Evolutionary conservation across 202 grass and related monocot species (phyloP), one percentile per base, ranked within the genome.

Genomic region (Eragrostis tef): DNA sequence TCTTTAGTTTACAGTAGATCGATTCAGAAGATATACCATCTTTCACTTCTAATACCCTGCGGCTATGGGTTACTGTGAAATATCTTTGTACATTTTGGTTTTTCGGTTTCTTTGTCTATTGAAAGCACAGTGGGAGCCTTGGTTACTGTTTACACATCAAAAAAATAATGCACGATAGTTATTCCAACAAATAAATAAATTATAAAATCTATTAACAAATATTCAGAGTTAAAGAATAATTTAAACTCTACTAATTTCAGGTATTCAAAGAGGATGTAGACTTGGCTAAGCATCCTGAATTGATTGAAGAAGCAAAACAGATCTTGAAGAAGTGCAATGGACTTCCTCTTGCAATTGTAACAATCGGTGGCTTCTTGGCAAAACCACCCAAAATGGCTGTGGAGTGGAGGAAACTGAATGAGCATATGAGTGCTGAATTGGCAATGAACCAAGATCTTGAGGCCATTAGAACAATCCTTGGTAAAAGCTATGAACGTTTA

Each of bases 251-350:
- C 11, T 1, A 14, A 62, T 29, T 62, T 31, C 24, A 81, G 79
- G 79, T 80, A 31, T 70, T 71, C 10, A n/a, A 19, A 9, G 0
- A 6, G 8, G 1, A 0, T 1, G 13, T 3, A 36, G 0, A 74
- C 65, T 52, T 64, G 1, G 19, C 13, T 2, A 6, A 45, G 13
- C 3, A 47, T 29, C 29, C 49, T 22, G 62, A 77, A 1, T 20
- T 85, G 16, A 43, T 2, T 4, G 9, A 65, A 10, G 46, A 68
- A 17, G 78, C 87, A 5, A 0, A 67, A 70, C 0, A 16, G 0
- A 77, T 89, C 0, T 0, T 85, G 4, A 70, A 81, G 15, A 85
- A 65, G 49, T 89, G 87, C 1, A 13, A 14, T 8, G 82, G 87
- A 6, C 46, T 57, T 21, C 80, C 70, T 5, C 48, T 83, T 1